These are phyloP conservation scores for Globisporangium apiculatum DNA, from an alignment of 352 stramenopile species.

Conservation along the genomic window DNA sequence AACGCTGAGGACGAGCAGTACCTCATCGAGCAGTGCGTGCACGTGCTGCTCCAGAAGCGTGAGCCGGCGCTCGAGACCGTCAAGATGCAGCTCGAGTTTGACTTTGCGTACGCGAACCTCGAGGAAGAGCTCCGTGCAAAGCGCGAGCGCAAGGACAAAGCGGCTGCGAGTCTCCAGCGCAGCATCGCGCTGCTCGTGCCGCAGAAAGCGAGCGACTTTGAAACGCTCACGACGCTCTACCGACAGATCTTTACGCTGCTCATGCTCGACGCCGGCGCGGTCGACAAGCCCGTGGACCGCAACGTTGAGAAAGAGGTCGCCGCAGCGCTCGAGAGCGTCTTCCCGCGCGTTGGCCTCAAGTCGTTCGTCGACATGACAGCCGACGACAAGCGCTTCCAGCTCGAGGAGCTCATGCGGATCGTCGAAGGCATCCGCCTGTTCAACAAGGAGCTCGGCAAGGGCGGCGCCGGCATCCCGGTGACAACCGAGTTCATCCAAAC, in stretches of 20 bases:
- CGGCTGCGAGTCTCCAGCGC: constrained; percentile 56
- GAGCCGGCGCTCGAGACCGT: constrained; percentile 87
- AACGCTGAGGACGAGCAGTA: constrained; percentile 60
- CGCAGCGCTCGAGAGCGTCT: constrained; percentile 91
- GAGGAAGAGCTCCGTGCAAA: constrained; percentile 64
- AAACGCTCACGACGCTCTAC: constrained; percentile 89
- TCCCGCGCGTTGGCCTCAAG: constrained; percentile 91
- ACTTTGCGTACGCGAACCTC: constrained; percentile 85
- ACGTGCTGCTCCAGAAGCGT: constrained; percentile 62
- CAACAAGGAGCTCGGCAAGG: constrained; percentile 88
- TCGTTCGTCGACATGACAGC: constrained; percentile 85
- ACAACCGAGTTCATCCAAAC: constrained; percentile 52
- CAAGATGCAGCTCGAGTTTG: constrained; percentile 94
- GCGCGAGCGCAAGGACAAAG: constrained; percentile 46
- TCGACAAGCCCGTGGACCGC: constrained; percentile 42
- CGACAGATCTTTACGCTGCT: constrained; percentile 82
- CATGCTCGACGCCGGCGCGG: constrained; percentile 57
- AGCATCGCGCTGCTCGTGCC: constrained; percentile 76
- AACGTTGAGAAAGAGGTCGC: constrained; percentile 83
- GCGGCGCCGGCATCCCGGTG: constrained; percentile 73
- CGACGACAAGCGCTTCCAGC: constrained; percentile 89
- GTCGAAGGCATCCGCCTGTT: constrained; percentile 92
- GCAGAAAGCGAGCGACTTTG: constrained; percentile 79
- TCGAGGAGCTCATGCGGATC: constrained; percentile 89
- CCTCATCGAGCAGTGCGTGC: constrained; percentile 73